Base-by-base conservation (phyloP, 441 rosid genomes). In the Adansonia gregorii region DNA sequence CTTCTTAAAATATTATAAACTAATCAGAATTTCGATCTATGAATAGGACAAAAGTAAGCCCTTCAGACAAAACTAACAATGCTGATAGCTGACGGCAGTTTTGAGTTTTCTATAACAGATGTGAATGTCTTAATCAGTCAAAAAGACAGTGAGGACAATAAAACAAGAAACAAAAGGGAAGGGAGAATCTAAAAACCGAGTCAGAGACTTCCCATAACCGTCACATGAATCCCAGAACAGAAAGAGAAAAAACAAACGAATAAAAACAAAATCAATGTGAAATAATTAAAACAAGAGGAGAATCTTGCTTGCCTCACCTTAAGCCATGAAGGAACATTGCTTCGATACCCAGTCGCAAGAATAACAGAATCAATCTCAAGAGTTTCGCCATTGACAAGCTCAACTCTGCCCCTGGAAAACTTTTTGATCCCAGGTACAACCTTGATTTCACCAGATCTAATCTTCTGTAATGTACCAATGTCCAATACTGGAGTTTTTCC, bases 291-390 rank as follows among this genome's bases (percentile, higher is more conserved):
- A 35, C 39, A 35, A 35, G 39, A 35, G 39, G 17, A 41, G 76
- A 69, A 59, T 35, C 10, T 35, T 35, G 39, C 39, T 35, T 56
- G 59, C 3, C 79, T 84, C 76, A 89, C 97, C 95, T 88, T 82
- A 0, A 95, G 92, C 98, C 99, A 93, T 49, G 93, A 89, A 76
- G 94, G 98, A 17, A 95, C 98, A 67, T 90, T 95, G 92, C 99
- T 92, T 67, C 93, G 84, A 56, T 95, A 95, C 41, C 98, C 98
- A 46, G 99, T 95, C 14, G 98, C 99, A 7, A 93, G 90, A 78
- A 95, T 8, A 5, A 93, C 86, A 0, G 97, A 85, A 73, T 95
- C 98, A 6, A 92, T 82, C 59, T 89, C 88, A 0, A 88, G 88
- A 60, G 22, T 80, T 76, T 84, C 52, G 3, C 98, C 91, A 74